phyloP scores from a whole-genome alignment of 2,329 filamentous ascomycete species.

The Aspergillus flavus region DNA sequence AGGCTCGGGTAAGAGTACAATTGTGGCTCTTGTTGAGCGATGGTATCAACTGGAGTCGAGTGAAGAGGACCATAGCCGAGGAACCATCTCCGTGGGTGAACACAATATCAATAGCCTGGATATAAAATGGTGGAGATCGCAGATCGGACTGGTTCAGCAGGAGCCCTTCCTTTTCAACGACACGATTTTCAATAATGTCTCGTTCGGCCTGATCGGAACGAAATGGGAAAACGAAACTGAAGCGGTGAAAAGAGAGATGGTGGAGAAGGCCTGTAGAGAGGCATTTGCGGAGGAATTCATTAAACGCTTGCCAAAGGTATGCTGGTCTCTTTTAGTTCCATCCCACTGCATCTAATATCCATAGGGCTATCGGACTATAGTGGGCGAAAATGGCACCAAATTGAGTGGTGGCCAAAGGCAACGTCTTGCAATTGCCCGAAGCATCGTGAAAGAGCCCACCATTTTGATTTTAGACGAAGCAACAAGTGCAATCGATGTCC shows the following conservation, averaged over 20 bases:
- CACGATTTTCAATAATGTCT: constrained; percentile 65
- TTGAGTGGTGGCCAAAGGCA: constrained; percentile 86
- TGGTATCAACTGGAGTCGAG: constrained; percentile 40
- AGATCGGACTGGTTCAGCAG: constrained; percentile 68
- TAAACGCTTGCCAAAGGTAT: constrained; percentile 56
- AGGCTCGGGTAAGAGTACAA: constrained; percentile 50
- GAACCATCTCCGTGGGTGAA: constrained; percentile 57
- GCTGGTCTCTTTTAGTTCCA: not conserved
- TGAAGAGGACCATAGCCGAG: constrained; percentile 29
- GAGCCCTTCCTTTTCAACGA: constrained; percentile 71
- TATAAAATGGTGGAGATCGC: constrained; percentile 61
- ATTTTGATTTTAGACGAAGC: constrained; percentile 77
- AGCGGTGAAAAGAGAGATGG: constrained; percentile 48
- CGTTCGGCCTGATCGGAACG: constrained; percentile 54
- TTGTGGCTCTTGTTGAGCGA: constrained; percentile 46
- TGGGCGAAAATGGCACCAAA: constrained; percentile 77
- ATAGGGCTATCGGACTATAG: constrained; percentile 70
- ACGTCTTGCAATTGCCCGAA: constrained; percentile 73
- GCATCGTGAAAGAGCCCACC: constrained; percentile 66
- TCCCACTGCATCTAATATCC: not conserved
- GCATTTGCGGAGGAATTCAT: constrained; percentile 73
- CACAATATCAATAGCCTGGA: constrained; percentile 60
- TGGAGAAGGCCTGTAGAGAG: constrained; percentile 66
- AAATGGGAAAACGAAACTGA: constrained; percentile 38
- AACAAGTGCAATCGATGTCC: constrained; percentile 66